These are phyloP conservation scores for Nannochloropsis gaditana DNA, from an alignment of 108 stramenopile genomes.

Conservation along the genomic window DNA sequence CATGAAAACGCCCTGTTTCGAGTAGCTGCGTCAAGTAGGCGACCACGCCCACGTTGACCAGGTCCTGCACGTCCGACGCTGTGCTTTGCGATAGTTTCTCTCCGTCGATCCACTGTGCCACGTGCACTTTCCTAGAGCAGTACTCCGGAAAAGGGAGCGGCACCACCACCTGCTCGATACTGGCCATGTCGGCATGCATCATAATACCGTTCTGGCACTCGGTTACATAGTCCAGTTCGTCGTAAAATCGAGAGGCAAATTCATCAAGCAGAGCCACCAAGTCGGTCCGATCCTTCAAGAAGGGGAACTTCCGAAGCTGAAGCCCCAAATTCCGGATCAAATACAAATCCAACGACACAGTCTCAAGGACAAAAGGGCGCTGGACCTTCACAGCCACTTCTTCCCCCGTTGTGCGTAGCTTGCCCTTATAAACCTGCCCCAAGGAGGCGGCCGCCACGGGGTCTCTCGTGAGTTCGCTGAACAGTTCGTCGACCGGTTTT, in stretches of 20 bases:
- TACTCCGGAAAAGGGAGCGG: slow-evolving; percentile 77
- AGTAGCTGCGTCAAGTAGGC: slow-evolving; percentile 84
- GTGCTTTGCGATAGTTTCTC: slow-evolving; percentile 80
- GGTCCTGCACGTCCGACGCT: slow-evolving; percentile 79
- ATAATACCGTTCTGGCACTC: slow-evolving; percentile 78
- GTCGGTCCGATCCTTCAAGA: slow-evolving; percentile 66
- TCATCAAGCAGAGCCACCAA: slow-evolving; percentile 83
- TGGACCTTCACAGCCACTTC: slow-evolving; percentile 71
- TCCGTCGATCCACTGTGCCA: slow-evolving; percentile 92
- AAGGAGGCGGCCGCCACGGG: slow-evolving; percentile 85
- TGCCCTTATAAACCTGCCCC: slow-evolving; percentile 63
- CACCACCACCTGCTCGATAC: slow-evolving; percentile 72
- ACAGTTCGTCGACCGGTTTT: slow-evolving; percentile 65
- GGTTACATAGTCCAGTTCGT: slow-evolving; percentile 84
- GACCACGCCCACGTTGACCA: slow-evolving; percentile 88
- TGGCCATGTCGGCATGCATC: slow-evolving; percentile 72
- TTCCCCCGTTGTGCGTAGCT: slow-evolving; percentile 62
- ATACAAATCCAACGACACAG: slow-evolving; percentile 79
- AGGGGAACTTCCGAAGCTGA: slow-evolving; percentile 62
- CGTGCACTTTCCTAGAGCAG: slow-evolving; percentile 78
- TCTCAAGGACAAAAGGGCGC: slow-evolving; percentile 82
- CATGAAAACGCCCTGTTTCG: slow-evolving; percentile 80
- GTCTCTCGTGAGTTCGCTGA: slow-evolving; percentile 77
- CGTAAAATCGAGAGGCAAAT: slow-evolving; percentile 82
- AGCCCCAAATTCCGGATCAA: slow-evolving; percentile 73